Evolutionary conservation across 768 basidiomycete species (phyloP).

Genomic region (Termitomyces sp.): DNA sequence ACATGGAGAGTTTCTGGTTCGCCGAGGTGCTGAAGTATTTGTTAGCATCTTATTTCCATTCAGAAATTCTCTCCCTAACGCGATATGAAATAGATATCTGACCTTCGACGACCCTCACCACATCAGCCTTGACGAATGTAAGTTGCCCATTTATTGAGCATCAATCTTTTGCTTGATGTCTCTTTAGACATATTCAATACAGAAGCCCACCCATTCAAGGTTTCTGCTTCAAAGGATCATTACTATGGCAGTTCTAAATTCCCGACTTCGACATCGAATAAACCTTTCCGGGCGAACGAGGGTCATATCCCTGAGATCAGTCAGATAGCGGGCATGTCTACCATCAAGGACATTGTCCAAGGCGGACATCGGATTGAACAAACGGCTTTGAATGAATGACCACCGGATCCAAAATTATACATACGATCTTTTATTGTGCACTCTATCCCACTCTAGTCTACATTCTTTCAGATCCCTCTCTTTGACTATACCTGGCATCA

Average conservation of each 20-base stretch:
- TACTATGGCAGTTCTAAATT: slow-evolving; percentile 29
- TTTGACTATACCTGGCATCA: not conserved
- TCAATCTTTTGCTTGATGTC: not conserved
- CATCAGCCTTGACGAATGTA: slow-evolving; percentile 65
- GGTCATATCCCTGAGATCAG: slow-evolving; percentile 24
- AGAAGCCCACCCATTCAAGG: slow-evolving; percentile 64
- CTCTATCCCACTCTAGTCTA: not conserved
- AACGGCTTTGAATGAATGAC: not conserved
- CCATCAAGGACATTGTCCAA: slow-evolving; percentile 6
- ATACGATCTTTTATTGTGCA: not conserved
- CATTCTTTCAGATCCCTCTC: not conserved
- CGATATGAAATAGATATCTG: slow-evolving; percentile 43
- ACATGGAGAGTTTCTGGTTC: slow-evolving; percentile 69
- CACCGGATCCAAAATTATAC: not conserved
- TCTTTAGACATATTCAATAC: slow-evolving; percentile 62
- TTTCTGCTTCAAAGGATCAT: slow-evolving; percentile 35
- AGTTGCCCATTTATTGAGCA: slow-evolving; percentile 17
- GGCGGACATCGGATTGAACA: slow-evolving; percentile 1
- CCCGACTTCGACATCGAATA: slow-evolving; percentile 4
- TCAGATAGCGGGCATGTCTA: slow-evolving; percentile 15
- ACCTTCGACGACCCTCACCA: slow-evolving; percentile 68
- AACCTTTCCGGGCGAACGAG: slow-evolving; percentile 6
- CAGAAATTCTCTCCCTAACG: not conserved
- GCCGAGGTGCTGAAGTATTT: slow-evolving; percentile 77
- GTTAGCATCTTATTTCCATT: slow-evolving; percentile 27